These are phyloP conservation scores for Sporothrix phasma DNA, from an alignment of 2,329 filamentous ascomycete species.

Conservation along the genomic window DNA sequence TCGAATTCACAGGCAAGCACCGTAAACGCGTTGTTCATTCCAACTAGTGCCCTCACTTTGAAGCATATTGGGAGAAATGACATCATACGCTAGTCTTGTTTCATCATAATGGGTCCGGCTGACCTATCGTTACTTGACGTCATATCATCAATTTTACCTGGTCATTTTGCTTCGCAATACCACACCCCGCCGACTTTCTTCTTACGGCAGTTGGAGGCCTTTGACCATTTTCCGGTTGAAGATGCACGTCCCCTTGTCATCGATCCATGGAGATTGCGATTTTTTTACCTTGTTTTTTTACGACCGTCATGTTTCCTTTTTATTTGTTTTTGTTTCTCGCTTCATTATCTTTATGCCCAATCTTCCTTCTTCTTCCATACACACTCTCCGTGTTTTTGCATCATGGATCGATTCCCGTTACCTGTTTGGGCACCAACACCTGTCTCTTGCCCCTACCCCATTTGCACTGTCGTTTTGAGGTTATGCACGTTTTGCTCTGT, in stretches of 20 bases:
- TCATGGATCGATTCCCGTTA: background rate
- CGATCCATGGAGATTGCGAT: no score
- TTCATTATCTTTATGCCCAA: background rate
- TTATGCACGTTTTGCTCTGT: no score
- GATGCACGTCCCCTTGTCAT: no score
- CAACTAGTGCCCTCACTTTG: background rate
- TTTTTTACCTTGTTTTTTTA: background rate
- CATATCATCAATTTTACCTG: background rate
- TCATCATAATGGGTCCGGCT: background rate
- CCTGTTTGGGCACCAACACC: no score
- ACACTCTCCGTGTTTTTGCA: background rate
- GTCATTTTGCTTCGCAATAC: background rate
- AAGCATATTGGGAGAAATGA: background rate
- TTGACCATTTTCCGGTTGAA: no score
- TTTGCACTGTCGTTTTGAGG: no score
- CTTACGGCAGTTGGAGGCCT: no score
- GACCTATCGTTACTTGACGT: background rate
- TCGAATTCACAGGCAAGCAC: slow-evolving; percentile 64
- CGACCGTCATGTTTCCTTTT: background rate
- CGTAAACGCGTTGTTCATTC: slow-evolving; percentile 25
- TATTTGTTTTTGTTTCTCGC: background rate
- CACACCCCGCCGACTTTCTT: no score
- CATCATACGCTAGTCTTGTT: slow-evolving; percentile 2
- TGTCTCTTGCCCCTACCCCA: no score
- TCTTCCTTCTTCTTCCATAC: background rate